These are phyloP conservation scores for Globisporangium heterothallicum DNA, from an alignment of 352 stramenopile genomes.

Conservation along the genomic window DNA sequence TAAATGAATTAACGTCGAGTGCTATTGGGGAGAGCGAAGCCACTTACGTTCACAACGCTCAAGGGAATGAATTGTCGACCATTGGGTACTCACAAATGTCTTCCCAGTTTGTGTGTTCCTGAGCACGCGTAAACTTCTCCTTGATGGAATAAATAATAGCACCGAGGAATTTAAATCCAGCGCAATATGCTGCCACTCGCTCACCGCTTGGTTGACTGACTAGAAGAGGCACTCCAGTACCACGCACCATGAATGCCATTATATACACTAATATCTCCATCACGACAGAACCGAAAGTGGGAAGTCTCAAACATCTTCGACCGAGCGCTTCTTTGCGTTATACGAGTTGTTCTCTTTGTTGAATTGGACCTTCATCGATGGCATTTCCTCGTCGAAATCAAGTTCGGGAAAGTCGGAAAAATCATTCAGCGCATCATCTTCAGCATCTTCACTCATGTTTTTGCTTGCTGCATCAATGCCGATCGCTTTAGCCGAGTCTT, in stretches of 20 bases:
- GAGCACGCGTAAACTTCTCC: conserved; percentile 2
- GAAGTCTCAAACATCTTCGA: conserved; percentile 50
- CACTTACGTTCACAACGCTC: neutral
- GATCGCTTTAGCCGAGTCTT: conserved; percentile 14
- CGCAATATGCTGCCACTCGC: conserved; percentile 9
- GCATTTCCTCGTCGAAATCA: conserved; percentile 65
- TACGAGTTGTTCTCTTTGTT: conserved; percentile 65
- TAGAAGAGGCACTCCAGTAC: conserved; percentile 3
- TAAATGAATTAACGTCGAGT: conserved; percentile 12
- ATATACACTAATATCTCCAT: neutral
- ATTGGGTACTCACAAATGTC: neutral
- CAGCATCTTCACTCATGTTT: conserved; percentile 5
- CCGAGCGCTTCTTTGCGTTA: conserved; percentile 53
- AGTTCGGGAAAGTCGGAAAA: conserved; percentile 73
- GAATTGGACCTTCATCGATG: conserved; percentile 33
- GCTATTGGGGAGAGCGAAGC: conserved; percentile 8
- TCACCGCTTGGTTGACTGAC: conserved; percentile 6
- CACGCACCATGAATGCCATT: neutral
- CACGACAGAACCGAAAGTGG: neutral
- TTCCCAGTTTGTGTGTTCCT: no score
- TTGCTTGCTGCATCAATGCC: conserved; percentile 10
- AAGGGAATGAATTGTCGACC: no score
- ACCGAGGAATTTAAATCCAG: conserved; percentile 12
- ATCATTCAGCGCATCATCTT: conserved; percentile 64
- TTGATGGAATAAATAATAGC: conserved; percentile 16